Evolutionary conservation across 164 flowering plant genomes (phyloP).

Genomic region (Stephania japonica): DNA sequence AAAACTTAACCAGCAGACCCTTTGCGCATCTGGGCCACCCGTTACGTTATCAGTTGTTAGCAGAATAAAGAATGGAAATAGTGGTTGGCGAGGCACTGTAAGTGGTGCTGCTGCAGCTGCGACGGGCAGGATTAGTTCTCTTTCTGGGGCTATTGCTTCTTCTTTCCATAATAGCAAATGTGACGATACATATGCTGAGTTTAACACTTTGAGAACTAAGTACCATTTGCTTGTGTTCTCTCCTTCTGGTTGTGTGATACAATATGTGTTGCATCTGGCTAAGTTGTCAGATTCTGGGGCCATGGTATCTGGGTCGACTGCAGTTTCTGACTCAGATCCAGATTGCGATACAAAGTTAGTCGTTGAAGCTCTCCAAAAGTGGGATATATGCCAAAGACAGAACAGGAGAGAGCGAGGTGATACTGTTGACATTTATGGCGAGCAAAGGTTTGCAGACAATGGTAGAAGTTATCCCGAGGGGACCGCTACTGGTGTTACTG

Average conservation of each 20-base stretch:
- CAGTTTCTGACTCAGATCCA: conserved; percentile 29
- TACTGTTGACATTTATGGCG: conserved; percentile 57
- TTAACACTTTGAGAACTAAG: conserved; percentile 29
- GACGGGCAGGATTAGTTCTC: conserved; percentile 42
- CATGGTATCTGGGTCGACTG: conserved; percentile 21
- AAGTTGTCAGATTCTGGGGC: conserved; percentile 27
- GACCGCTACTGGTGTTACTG: conserved; percentile 6
- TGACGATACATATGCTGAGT: conserved; percentile 16
- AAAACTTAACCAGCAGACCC: conserved; percentile 30
- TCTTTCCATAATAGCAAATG: conserved; percentile 47
- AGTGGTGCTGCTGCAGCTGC: conserved; percentile 73
- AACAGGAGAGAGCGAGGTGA: conserved; percentile 48
- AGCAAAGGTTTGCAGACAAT: conserved; percentile 39
- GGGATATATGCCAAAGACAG: conserved; percentile 66
- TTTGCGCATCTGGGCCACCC: conserved; percentile 53
- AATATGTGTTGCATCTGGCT: conserved; percentile 42
- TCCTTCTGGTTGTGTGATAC: conserved; percentile 62
- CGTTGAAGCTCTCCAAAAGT: conserved; percentile 65
- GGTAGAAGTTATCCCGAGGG: conserved; percentile 43
- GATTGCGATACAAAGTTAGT: conserved; percentile 47
- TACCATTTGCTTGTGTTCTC: conserved; percentile 62
- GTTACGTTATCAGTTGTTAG: conserved; percentile 56
- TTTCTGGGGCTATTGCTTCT: conserved; percentile 60
- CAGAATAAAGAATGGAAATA: conserved; percentile 58
- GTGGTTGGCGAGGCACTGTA: conserved; percentile 64